phyloP scores from a whole-genome alignment of 1,284 basidiomycete species.

The Thecaphora thlaspeos region DNA sequence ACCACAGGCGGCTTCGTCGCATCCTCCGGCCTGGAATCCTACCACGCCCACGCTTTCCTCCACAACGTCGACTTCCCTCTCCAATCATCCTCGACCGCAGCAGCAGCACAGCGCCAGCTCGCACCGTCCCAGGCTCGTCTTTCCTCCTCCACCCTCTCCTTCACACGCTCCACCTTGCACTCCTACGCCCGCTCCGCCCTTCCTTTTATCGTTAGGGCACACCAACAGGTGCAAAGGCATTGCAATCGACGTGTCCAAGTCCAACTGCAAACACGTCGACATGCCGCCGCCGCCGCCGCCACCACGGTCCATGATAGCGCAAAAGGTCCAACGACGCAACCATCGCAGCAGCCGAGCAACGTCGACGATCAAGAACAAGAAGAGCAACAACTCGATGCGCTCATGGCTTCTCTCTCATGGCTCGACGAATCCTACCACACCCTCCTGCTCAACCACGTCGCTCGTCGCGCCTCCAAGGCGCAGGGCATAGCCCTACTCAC shows the following conservation, averaged over 20 bases:
- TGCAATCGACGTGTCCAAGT: neutral
- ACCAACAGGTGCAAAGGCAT: slow-evolving; percentile 2
- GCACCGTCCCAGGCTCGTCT: slow-evolving; percentile 31
- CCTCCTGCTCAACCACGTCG: slow-evolving; percentile 84
- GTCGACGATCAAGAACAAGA: slow-evolving; percentile 1
- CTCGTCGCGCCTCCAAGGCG: slow-evolving; percentile 79
- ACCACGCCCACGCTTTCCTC: slow-evolving; percentile 76
- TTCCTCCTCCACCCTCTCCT: slow-evolving; percentile 59
- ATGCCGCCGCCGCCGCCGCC: too few relatives aligned
- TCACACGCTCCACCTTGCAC: slow-evolving; percentile 69
- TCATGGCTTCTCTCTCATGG: slow-evolving; percentile 9
- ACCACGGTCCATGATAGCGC: too few relatives aligned
- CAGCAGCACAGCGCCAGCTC: neutral
- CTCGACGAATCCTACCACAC: slow-evolving; percentile 79
- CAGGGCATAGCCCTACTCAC: slow-evolving; percentile 92
- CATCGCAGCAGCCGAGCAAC: too few relatives aligned
- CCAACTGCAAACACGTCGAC: neutral
- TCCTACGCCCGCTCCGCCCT: slow-evolving; percentile 75
- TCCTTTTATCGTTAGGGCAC: slow-evolving; percentile 69
- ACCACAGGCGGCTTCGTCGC: slow-evolving; percentile 88
- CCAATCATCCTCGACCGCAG: neutral
- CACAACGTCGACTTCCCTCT: slow-evolving; percentile 18
- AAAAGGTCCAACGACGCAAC: too few relatives aligned
- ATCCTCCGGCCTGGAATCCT: slow-evolving; percentile 88
- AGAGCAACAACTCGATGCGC: slow-evolving; percentile 14